Conservation (phyloP, 179 eudicot species). For the Amaranthus tricolor region DNA sequence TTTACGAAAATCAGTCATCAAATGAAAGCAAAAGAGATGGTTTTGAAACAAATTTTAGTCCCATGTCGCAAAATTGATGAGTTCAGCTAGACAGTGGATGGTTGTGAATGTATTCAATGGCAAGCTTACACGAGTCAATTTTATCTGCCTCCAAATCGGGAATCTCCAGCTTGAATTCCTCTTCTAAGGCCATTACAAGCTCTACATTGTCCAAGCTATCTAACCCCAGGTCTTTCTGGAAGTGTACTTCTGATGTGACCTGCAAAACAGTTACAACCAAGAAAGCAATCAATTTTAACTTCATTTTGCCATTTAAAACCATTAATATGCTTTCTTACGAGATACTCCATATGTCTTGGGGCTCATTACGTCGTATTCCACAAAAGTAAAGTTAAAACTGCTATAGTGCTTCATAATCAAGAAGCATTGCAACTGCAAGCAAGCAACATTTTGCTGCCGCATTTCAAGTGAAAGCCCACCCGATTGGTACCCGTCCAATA, state of each 20-base stretch:
- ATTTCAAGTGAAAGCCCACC: neutral
- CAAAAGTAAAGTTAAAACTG: neutral
- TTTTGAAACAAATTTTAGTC: slow-evolving; percentile 11
- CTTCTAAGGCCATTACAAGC: slow-evolving; percentile 91
- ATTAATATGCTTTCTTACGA: neutral
- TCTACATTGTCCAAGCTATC: slow-evolving; percentile 97
- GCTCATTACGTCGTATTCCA: neutral
- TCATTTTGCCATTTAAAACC: neutral
- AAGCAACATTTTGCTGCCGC: neutral
- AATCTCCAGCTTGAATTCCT: slow-evolving; percentile 91
- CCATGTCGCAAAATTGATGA: slow-evolving; percentile 11
- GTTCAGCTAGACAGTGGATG: slow-evolving; percentile 84
- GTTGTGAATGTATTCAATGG: slow-evolving; percentile 75
- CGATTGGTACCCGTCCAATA: neutral
- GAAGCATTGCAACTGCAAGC: neutral
- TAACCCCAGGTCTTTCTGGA: slow-evolving; percentile 82
- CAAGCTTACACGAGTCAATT: slow-evolving; percentile 70
- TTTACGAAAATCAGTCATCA: slow-evolving; percentile 14
- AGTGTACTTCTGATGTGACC: slow-evolving; percentile 91
- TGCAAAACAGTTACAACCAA: slow-evolving; percentile 30
- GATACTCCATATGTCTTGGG: neutral
- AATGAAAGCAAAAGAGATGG: slow-evolving; percentile 8
- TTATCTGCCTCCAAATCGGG: slow-evolving; percentile 92
- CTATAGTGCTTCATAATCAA: neutral
- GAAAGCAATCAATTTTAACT: neutral